Percentiles rank a stretch among this genome's conserved stretches.
phyloP scores from a whole-genome alignment of 2,329 filamentous ascomycete species.

The Aureobasidium sp. region DNA sequence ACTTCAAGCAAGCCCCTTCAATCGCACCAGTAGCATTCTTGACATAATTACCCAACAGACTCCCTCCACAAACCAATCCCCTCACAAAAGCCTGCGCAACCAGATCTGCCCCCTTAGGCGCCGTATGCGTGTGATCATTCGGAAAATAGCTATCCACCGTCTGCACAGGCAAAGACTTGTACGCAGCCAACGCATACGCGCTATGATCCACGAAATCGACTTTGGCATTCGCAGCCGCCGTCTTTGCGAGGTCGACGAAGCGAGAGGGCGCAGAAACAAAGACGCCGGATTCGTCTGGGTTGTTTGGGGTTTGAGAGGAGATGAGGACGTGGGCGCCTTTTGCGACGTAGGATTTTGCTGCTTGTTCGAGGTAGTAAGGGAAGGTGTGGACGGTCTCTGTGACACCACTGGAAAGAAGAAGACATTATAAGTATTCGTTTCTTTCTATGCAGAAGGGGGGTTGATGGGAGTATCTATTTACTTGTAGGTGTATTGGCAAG shows the following conservation, averaged over 20 bases:
- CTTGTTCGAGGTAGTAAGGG: conserved; percentile 53
- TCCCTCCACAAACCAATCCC: conserved; percentile 25
- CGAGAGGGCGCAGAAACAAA: conserved; percentile 44
- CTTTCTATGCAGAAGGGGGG: not conserved
- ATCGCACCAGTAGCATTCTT: conserved; percentile 15
- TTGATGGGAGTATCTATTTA: not conserved
- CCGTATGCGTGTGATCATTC: conserved; percentile 58
- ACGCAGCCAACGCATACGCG: conserved; percentile 50
- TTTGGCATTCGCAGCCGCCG: conserved; percentile 43
- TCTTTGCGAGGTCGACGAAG: conserved; percentile 51
- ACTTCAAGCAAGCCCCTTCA: conserved; percentile 4
- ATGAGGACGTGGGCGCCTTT: conserved; percentile 58
- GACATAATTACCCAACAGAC: conserved; percentile 14
- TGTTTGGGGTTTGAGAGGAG: conserved; percentile 54
- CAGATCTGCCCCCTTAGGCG: conserved; percentile 47
- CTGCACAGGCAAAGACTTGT: conserved; percentile 42
- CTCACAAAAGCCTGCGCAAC: conserved; percentile 54
- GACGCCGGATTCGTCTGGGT: conserved; percentile 53
- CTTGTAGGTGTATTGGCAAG: conserved; percentile 47
- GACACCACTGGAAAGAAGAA: conserved; percentile 27
- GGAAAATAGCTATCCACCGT: conserved; percentile 51
- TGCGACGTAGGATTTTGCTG: conserved; percentile 45
- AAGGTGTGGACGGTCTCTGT: conserved; percentile 55
- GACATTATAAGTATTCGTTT: not conserved
- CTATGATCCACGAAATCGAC: conserved; percentile 53